Evolutionary conservation across 192 early-diverging fungal genomes (phyloP), one percentile per base, ranked within the genome.

Genomic region (Cladochytrium replicatum): DNA sequence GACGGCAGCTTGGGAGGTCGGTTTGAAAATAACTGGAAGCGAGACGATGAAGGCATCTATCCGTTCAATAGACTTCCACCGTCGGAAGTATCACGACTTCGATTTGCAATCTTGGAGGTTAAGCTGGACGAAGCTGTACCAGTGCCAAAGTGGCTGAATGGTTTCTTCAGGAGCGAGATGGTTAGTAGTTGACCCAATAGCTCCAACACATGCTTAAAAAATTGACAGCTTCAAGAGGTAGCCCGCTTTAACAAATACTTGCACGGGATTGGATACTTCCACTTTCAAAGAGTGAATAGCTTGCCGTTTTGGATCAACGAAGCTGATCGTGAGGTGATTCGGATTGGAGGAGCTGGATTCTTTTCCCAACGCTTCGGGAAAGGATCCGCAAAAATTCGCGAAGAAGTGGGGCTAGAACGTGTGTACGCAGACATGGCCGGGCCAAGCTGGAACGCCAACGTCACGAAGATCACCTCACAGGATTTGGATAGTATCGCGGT

Each of bases 221-320:
- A n/a, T n/a, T n/a, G n/a, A n/a, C n/a, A n/a, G n/a, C n/a, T n/a
- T n/a, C n/a, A n/a, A n/a, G n/a, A n/a, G n/a, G 91, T 96, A 30
- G 89, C 91, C 41, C 95, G 91, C 57, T 99, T 99, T 71, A 89
- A 86, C 47, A 99, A 99, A 64, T 99, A 93, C 66, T 86, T 91
- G 52, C 93, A 99, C 63, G 96, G 96, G 46, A 77, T 82, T 25
- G 85, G 89, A 6, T 88, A 88, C 3, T 68, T 97, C 8, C 53
- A 72, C 21, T 64, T 67, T 19, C 63, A 84, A 52, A 74, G 79
- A 17, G 83, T 93, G 28, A 72, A 78, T 22, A 72, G 91, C 40
- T 77, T 94, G 24, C 94, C 94, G 8, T 91, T 91, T 71, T 97
- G 94, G 94, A n/a, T n/a, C n/a, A n/a, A n/a, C n/a, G n/a, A n/a